phyloP scores from a whole-genome alignment of 257 asterid species.

The Capsicum rhomboideum region DNA sequence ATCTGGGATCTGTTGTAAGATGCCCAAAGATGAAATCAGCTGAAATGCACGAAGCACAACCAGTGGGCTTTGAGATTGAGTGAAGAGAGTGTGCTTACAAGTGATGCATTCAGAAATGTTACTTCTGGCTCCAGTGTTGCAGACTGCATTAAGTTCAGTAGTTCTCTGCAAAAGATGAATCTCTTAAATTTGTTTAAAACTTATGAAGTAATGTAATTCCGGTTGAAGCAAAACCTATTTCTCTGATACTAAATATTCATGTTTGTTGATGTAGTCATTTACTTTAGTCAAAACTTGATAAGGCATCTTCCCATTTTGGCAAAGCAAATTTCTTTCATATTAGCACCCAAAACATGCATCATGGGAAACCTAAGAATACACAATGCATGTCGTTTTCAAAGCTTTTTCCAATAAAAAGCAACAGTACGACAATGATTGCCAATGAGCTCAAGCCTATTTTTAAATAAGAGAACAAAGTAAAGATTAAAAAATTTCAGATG shows the following conservation, averaged over 20 bases:
- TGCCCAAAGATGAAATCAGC: background rate
- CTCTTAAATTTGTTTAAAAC: background rate
- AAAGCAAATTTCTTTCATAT: background rate
- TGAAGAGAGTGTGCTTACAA: slow-evolving; percentile 37
- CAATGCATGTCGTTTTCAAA: background rate
- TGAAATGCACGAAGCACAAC: background rate
- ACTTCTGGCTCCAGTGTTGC: slow-evolving; percentile 85
- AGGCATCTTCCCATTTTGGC: background rate
- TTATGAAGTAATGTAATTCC: background rate
- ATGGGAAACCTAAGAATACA: background rate
- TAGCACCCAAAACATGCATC: background rate
- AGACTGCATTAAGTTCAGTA: slow-evolving; percentile 67
- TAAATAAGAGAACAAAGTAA: too few species aligned
- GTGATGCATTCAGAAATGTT: slow-evolving; percentile 79
- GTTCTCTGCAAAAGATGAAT: slow-evolving; percentile 43
- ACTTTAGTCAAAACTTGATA: background rate
- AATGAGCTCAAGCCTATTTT: background rate
- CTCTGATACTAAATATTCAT: background rate
- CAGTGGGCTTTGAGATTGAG: background rate
- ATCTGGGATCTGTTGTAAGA: slow-evolving; percentile 57
- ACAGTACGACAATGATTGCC: background rate
- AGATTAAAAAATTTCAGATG: background rate
- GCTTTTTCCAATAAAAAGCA: background rate
- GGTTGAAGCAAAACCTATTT: background rate
- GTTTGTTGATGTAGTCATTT: background rate